phyloP scores from a whole-genome alignment of 2,329 filamentous ascomycete genomes.

The Colletotrichum melonis region DNA sequence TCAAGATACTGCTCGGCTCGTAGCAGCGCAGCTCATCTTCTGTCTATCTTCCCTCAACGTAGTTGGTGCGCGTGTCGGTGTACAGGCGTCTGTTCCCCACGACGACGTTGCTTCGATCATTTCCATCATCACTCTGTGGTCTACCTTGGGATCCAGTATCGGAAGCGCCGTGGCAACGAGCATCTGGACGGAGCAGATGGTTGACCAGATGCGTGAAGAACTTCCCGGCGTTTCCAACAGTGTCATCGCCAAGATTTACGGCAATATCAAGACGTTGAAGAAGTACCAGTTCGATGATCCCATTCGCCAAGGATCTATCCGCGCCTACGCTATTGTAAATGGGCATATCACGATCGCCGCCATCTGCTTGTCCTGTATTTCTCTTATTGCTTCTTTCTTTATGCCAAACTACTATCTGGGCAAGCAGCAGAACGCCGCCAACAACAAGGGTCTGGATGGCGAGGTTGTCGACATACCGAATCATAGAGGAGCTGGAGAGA shows the following conservation, averaged over 20 bases:
- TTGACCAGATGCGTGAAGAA: slow-evolving; percentile 45
- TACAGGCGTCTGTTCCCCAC: too few species aligned
- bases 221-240: slow-evolving; percentile 39
- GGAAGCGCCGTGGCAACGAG: slow-evolving; percentile 51
- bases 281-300: too few species aligned
- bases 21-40: neutral
- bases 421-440: slow-evolving; percentile 49
- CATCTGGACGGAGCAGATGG: slow-evolving; percentile 54
- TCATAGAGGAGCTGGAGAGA: too few species aligned
- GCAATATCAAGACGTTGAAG: too few species aligned
- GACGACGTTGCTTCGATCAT: too few species aligned
- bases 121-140: too few species aligned
- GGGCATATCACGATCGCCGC: too few species aligned
- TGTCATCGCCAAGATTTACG: too few species aligned
- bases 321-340: too few species aligned
- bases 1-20: neutral
- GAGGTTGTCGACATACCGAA: slow-evolving; percentile 13
- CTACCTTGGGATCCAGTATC: slow-evolving; percentile 44
- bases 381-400: slow-evolving; percentile 47
- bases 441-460: slow-evolving; percentile 46
- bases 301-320: too few species aligned
- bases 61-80: too few species aligned
- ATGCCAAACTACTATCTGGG: slow-evolving; percentile 54
- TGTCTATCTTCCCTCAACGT: neutral
- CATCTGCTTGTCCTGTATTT: too few species aligned